A percentile compares a stretch with the other conserved stretches of the same genome.
phyloP scores from a whole-genome alignment of 805 yeast genomes.

The Spathaspora arborariae region DNA sequence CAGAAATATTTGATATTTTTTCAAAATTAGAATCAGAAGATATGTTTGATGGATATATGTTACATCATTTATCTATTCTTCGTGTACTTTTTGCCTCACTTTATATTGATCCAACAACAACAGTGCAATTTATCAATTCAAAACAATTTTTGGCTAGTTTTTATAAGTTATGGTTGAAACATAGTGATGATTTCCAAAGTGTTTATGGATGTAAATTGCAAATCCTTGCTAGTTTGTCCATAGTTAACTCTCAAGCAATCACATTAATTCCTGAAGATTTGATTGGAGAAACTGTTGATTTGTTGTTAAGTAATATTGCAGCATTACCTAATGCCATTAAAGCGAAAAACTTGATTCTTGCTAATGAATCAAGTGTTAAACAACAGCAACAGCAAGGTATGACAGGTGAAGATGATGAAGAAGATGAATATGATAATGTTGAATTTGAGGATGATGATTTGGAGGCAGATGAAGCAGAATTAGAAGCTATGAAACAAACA shows the following conservation, averaged over 20 bases:
- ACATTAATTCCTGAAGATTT: slow-evolving; percentile 30
- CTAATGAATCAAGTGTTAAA: slow-evolving; percentile 34
- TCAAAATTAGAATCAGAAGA: slow-evolving; percentile 29
- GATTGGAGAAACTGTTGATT: slow-evolving; percentile 34
- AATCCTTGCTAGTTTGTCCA: slow-evolving; percentile 42
- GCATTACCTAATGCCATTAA: slow-evolving; percentile 48
- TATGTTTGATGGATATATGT: slow-evolving; percentile 44
- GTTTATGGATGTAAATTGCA: slow-evolving; percentile 56
- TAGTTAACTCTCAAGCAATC: slow-evolving; percentile 29
- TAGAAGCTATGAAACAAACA: slow-evolving; percentile 78
- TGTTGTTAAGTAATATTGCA: slow-evolving; percentile 39
- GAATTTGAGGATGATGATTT: slow-evolving; percentile 24
- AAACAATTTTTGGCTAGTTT: slow-evolving; percentile 35
- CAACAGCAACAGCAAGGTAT: slow-evolving; percentile 14
- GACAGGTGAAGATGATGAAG: slow-evolving; percentile 21
- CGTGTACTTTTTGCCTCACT: slow-evolving; percentile 40
- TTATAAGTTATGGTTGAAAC: slow-evolving; percentile 46
- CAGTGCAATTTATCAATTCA: slow-evolving; percentile 34
- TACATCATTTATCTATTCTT: slow-evolving; percentile 39
- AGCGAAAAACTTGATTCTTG: slow-evolving; percentile 42
- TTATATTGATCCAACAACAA: slow-evolving; percentile 34
- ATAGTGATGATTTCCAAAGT: slow-evolving; percentile 45
- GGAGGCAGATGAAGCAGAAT: slow-evolving; percentile 68
- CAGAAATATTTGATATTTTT: slow-evolving; percentile 36
- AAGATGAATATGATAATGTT: slow-evolving; percentile 30